Conservation (phyloP, 139 green algal genomes). For the Chlamydomonas asymmetrica region DNA sequence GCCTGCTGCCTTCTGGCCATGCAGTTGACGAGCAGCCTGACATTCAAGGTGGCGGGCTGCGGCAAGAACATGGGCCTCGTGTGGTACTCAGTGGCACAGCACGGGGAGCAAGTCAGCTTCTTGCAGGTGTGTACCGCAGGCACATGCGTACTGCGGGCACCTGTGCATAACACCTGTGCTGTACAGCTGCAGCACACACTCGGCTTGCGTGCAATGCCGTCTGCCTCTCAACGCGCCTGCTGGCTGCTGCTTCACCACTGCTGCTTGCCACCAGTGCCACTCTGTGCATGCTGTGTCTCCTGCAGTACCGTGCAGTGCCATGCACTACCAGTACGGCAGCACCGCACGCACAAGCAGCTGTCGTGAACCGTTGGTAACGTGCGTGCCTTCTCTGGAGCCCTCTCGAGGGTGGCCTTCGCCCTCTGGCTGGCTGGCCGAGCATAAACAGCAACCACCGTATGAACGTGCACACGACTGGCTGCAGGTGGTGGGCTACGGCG, state of each 20-base stretch:
- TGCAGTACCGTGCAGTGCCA: neutral
- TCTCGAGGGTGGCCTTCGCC: neutral
- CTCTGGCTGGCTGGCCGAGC: neutral
- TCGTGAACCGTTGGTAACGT: neutral
- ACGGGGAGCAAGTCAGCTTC: slow-evolving; percentile 42
- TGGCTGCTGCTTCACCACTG: too few species aligned
- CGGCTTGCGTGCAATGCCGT: too few species aligned
- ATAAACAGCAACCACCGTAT: slow-evolving; percentile 27
- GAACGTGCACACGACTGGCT: neutral
- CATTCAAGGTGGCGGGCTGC: slow-evolving; percentile 72
- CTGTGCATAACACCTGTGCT: neutral
- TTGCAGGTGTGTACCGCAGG: slow-evolving; percentile 18
- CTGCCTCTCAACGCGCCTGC: too few species aligned
- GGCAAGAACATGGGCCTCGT: slow-evolving; percentile 72
- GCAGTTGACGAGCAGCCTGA: slow-evolving; percentile 63
- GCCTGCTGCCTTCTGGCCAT: too few species aligned
- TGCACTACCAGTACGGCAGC: neutral
- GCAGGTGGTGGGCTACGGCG: slow-evolving; percentile 61
- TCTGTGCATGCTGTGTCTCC: too few species aligned
- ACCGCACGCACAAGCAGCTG: neutral
- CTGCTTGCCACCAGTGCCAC: too few species aligned
- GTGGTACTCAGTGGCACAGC: slow-evolving; percentile 37
- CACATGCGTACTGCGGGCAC: neutral
- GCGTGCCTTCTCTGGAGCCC: neutral
- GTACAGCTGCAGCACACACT: too few species aligned